Percentiles rank a stretch among this genome's conserved stretches.
Evolutionary conservation across 768 basidiomycete genomes (phyloP).

Genomic region (Boletellus sp.): DNA sequence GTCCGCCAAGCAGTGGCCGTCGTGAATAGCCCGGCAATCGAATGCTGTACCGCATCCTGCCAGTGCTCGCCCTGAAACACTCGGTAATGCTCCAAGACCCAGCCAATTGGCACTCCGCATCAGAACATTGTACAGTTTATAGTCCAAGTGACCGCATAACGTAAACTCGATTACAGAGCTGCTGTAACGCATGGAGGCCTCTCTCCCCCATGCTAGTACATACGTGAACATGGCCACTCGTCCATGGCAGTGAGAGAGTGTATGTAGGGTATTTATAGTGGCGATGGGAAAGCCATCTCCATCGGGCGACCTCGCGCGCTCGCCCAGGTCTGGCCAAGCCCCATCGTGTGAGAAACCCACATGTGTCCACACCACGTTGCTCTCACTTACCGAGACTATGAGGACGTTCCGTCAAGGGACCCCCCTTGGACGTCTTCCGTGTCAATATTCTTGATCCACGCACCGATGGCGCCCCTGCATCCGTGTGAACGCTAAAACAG

Average conservation of each 20-base stretch:
- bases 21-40: too few relatives aligned
- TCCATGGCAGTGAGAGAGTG: conserved; percentile 23
- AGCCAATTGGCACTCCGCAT: not conserved
- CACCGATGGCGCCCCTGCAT: conserved; percentile 84
- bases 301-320: conserved; percentile 28
- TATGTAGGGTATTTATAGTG: conserved; percentile 24
- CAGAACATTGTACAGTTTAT: conserved; percentile 8
- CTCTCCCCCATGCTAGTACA: conserved; percentile 9
- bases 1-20: too few relatives aligned
- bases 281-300: conserved; percentile 17
- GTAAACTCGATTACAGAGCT: conserved; percentile 19
- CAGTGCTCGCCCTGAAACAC: too few relatives aligned
- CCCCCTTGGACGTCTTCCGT: conserved; percentile 30
- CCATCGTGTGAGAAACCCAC: conserved; percentile 6
- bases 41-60: too few relatives aligned
- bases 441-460: conserved; percentile 96
- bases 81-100: too few relatives aligned
- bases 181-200: conserved; percentile 4
- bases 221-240: conserved; percentile 7
- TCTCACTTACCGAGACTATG: conserved; percentile 9
- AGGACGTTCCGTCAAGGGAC: not conserved
- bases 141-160: conserved; percentile 8
- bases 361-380: not conserved
- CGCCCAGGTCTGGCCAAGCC: not conserved
- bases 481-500: not conserved